Conservation (phyloP, 371 early-diverging fungal species). For the Mucor piriformis region DNA sequence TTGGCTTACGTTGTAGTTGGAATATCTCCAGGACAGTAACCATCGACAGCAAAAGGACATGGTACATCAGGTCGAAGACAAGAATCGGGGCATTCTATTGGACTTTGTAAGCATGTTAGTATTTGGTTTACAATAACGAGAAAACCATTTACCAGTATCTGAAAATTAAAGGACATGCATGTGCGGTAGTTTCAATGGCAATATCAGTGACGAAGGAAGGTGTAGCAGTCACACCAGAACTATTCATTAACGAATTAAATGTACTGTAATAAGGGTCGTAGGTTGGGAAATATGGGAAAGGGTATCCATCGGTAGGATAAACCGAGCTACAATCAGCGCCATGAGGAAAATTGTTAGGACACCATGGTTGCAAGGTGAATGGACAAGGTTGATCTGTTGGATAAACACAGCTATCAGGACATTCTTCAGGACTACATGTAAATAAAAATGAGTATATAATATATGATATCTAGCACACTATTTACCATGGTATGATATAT, state of each 20-base stretch:
- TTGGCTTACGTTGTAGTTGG: slow-evolving; percentile 1
- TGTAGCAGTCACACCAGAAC: background rate
- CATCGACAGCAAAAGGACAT: slow-evolving; percentile 13
- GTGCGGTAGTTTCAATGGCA: background rate
- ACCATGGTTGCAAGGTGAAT: slow-evolving; percentile 7
- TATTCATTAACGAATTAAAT: slow-evolving; percentile 5
- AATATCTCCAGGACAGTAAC: slow-evolving; percentile 5
- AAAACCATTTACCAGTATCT: background rate
- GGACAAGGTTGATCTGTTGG: slow-evolving; percentile 30
- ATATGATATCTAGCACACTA: background rate
- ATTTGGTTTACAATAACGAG: background rate
- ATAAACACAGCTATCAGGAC: slow-evolving; percentile 26
- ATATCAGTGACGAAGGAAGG: background rate
- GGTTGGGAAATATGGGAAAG: slow-evolving; percentile 1
- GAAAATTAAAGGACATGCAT: background rate
- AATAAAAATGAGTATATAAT: background rate
- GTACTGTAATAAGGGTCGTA: background rate
- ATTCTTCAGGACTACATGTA: slow-evolving; percentile 26
- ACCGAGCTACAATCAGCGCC: background rate
- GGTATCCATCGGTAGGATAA: background rate
- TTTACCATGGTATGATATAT: slow-evolving; percentile 9
- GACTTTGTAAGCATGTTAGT: slow-evolving; percentile 11
- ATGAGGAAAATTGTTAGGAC: slow-evolving; percentile 1
- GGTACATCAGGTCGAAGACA: slow-evolving; percentile 9
- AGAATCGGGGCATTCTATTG: slow-evolving; percentile 17